Base-by-base conservation (phyloP, 2,329 filamentous ascomycete genomes). In the Hortaea werneckii region DNA sequence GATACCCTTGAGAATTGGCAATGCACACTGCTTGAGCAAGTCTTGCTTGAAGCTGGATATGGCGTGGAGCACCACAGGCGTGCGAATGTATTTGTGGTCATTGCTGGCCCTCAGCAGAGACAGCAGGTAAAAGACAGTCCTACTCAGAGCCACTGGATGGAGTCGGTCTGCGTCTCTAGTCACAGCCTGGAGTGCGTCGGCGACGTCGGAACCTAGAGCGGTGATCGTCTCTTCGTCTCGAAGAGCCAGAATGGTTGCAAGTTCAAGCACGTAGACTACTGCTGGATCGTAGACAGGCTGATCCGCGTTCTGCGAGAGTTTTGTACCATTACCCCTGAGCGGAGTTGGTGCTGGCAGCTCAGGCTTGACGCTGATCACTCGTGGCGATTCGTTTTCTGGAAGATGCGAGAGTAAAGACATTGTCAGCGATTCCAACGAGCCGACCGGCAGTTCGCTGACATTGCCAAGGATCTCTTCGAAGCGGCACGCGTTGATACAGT, bases 401-500 rank as follows among this genome's bases (percentile, higher is more conserved):
- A 98, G 74, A 57, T 94, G 82, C 12, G 81, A 77, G 9, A 96
- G 72, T 10, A 98, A 72, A 8, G 85, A 78, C 53, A 83, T 75
- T 5, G 95, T 77, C 28, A 94, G 64, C 11, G 74, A 70, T 44
- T 75, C 72, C 29, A 86, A 66, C 6, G 77, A 73, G 10, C 74
- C 64, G 3, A 78, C 61, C 5, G 83, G 79, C 47, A 88, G 72
- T 41, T 76, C 73, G 48, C 82, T 85, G 52, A 96, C 82, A 59
- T 95, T 94, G 9, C 78, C 75, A 55, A 96, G 82, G 3, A 96
- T 80, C 51, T 85, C 80, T 48, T 82, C 80, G 60, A 96, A 83
- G 45, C 84, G 82, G 63, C 92, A 98, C 39, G 87, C 84, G 55
- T 86, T 90, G 37, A 98, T 82, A 58, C 90, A 98, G 63, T 96